These are phyloP conservation scores for Setomelanomma holmii DNA, from an alignment of 2,329 filamentous ascomycete species.

Conservation along the genomic window DNA sequence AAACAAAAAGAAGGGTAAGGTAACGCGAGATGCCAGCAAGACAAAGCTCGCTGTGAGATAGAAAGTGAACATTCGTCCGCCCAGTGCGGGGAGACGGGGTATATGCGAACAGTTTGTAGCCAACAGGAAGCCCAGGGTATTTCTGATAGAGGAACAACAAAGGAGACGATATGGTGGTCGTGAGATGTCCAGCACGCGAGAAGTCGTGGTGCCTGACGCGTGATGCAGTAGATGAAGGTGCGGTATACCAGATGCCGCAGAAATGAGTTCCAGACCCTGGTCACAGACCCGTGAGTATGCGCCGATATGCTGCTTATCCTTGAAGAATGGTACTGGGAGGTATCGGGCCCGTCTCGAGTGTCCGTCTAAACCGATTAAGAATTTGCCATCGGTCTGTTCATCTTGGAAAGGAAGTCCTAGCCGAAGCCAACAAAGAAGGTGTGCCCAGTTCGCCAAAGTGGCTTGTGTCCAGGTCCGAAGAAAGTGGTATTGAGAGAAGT, in stretches of 20 bases:
- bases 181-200: constrained; percentile 9
- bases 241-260: constrained; percentile 17
- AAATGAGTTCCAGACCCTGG: background rate
- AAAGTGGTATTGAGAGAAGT: background rate
- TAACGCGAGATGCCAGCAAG: background rate
- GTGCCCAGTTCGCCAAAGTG: background rate
- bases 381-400: background rate
- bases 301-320: too few species aligned
- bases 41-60: background rate
- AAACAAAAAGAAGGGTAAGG: background rate
- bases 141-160: background rate
- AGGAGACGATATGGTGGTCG: background rate
- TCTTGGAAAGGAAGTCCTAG: background rate
- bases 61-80: constrained; percentile 15
- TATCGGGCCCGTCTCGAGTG: background rate
- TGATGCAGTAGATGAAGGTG: too few species aligned
- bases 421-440: background rate
- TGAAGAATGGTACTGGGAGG: background rate
- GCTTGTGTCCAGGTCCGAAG: background rate
- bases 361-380: background rate
- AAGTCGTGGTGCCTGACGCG: constrained; percentile 13
- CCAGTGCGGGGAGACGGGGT: constrained; percentile 23
- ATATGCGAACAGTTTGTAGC: constrained; percentile 28
- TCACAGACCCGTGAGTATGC: background rate
- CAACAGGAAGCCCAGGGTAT: background rate